Evolutionary conservation across 2,329 filamentous ascomycete species (phyloP).

Genomic region (Gaeumannomyces tritici): DNA sequence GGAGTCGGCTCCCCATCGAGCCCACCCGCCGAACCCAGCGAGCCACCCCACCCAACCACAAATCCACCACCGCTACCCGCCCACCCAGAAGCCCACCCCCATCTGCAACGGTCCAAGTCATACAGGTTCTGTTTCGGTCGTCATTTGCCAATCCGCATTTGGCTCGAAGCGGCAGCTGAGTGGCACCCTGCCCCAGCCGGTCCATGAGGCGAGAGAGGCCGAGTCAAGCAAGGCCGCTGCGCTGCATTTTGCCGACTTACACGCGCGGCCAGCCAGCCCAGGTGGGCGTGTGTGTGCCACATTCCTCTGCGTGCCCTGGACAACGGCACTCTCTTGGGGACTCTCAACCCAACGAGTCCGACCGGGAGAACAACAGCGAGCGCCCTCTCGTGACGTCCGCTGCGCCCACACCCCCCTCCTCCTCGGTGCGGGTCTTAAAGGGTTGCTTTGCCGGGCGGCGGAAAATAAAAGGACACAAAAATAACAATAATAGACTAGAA

Average conservation of each 20-base stretch:
- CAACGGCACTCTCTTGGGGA: background rate
- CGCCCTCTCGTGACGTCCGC: background rate
- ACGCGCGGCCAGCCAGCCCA: no score
- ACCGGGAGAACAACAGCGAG: background rate
- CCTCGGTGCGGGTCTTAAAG: background rate
- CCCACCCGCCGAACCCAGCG: no score
- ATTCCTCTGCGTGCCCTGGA: background rate
- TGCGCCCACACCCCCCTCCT: background rate
- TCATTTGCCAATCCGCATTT: background rate
- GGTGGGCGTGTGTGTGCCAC: background rate
- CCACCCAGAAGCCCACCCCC: background rate
- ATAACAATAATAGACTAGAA: background rate
- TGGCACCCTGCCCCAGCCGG: background rate
- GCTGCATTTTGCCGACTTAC: conserved; percentile 4
- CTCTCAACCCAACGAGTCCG: background rate
- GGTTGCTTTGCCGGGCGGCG: background rate
- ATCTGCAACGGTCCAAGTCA: background rate
- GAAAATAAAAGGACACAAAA: background rate
- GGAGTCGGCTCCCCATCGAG: no score
- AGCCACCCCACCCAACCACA: no score
- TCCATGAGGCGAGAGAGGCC: background rate
- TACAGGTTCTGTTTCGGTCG: background rate
- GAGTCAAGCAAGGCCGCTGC: background rate
- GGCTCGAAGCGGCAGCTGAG: background rate
- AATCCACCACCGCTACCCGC: background rate